Evolutionary conservation across 2,329 filamentous ascomycete species (phyloP), one percentile per base, ranked within the genome.

Genomic region (Aspergillus sp.): DNA sequence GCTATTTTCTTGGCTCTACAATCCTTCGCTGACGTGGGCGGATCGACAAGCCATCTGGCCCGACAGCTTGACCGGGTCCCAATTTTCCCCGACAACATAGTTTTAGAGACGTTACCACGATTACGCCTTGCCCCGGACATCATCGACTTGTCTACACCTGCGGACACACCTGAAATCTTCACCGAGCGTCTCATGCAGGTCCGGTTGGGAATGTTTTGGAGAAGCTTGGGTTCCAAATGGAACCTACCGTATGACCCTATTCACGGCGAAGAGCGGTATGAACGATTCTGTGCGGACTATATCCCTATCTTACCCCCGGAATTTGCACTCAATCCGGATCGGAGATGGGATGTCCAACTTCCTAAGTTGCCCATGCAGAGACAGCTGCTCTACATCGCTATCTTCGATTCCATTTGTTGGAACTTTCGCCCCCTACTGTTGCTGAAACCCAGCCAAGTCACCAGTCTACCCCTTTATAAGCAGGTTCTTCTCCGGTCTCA

Each of bases 181-280:
- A 61, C 59, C 8, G 41, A 55, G 41, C 55, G 56, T 4, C 47
- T 61, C n/a, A 49, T 56, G n/a, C 59, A 61, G 21, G 59, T 39
- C 7, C 55, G 41, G 13, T 50, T 61, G 25, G 59, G 30, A 8
- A 32, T 17, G 21, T 61, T 58, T 25, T 61, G 59, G 59, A 50
- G 51, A 47, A 23, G 13, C 19, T 11, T 42, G 15, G 21, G 32
- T 2, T 13, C 21, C 8, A 50, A n/a, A 13, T 15, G 27, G 19
- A 51, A 32, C n/a, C 3, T 15, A 11, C 17, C n/a, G 13, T 61
- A 61, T 21, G 59, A 54, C 50, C 23, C 32, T 13, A 54, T 19
- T 4, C 15, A n/a, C 15, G 54, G 11, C n/a, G 59, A 61, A 32
- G 13, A 61, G n/a, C 49, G 54, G 19, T 61, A 61, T 17, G 55